Base-by-base conservation (phyloP, 129 eudicot species). In the Lactuca saligna region DNA sequence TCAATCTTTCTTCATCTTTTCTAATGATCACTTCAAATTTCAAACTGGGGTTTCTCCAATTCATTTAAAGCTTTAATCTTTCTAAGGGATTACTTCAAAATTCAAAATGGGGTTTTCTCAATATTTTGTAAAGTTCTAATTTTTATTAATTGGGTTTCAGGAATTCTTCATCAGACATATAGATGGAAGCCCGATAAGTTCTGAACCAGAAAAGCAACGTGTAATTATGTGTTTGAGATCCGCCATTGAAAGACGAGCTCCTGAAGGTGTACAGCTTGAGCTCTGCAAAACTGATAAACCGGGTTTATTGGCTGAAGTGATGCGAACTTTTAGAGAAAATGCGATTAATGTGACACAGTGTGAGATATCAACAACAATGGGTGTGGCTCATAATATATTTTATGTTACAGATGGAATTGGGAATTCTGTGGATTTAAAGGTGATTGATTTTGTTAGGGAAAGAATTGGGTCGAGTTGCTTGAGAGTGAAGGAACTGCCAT, bases 321-420 rank as follows among this genome's bases (percentile, higher is more conserved):
- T 80, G 44, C 42, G 98, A 61, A 89, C 98, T 8, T 93, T 93
- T 56, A 81, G 98, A 8, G 98, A 93, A 75, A 93, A 93, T 7
- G 96, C 92, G 25, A 81, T 93, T 38, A 89, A 93, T 57, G 95
- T 93, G 48, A 86, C 92, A 17, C 85, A 89, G 75, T 94, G 95
- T 0, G 98, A 93, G 78, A 89, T 93, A 66, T 87, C 96, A 0
- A 93, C 98, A 5, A 49, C 74, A 15, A 65, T 7, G 55, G 90
- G 86, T 2, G 73, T 78, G 49, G 92, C 96, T 8, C 69, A 53
- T 11, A 81, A 93, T 38, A 64, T 86, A 14, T 93, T 89, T 74
- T 84, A 86, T 54, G 85, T 89, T 2, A 93, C 98, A 6, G 98
- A 93, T 65, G 90, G 82, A 0, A 54, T 78, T 7, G 98, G 98